Conservation (phyloP, 176 grass and related monocot genomes). For the Aegilops tauschii region DNA sequence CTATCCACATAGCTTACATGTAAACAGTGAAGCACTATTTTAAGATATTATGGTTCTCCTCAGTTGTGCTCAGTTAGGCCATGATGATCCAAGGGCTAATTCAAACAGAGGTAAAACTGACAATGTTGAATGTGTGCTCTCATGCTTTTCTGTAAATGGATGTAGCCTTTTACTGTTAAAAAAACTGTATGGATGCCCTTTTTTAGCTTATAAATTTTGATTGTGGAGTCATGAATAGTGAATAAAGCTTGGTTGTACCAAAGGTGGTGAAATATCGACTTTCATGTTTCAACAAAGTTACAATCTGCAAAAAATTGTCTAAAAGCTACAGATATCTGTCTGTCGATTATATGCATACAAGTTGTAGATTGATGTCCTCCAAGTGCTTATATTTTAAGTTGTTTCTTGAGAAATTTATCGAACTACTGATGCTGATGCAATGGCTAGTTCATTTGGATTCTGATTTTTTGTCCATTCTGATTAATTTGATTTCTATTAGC, state of each 20-base stretch:
- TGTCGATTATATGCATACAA: background rate
- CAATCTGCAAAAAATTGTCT: background rate
- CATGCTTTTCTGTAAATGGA: background rate
- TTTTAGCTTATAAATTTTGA: background rate
- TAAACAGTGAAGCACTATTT: background rate
- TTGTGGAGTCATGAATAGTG: background rate
- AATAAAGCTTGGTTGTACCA: background rate
- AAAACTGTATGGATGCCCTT: background rate
- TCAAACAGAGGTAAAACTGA: background rate
- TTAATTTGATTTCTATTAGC: constrained; percentile 9
- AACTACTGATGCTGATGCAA: constrained; percentile 4
- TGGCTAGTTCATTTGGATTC: background rate
- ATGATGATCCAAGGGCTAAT: constrained; percentile 17
- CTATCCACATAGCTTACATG: background rate
- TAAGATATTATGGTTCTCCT: background rate
- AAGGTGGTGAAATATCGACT: background rate
- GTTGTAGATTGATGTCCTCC: constrained; percentile 5
- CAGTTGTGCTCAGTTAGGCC: background rate
- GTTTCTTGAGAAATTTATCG: background rate
- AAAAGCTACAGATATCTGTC: background rate
- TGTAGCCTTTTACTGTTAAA: background rate
- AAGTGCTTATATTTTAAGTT: background rate
- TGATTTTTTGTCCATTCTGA: background rate
- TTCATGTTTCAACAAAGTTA: background rate
- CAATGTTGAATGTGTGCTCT: background rate